phyloP scores from a whole-genome alignment of 176 grass and related monocot genomes.

The Oropetium thomaeum region DNA sequence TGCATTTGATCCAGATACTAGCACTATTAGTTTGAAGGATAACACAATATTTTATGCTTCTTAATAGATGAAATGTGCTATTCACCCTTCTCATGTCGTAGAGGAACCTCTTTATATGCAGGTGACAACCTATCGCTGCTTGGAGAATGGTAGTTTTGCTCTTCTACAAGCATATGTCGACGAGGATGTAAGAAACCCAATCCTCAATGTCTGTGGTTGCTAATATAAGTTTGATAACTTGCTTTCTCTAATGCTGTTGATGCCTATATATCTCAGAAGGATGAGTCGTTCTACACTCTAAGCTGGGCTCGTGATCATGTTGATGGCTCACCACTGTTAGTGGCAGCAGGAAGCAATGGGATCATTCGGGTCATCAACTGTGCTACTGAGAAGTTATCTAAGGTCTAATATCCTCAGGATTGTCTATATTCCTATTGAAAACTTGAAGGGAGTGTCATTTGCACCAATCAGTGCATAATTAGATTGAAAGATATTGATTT shows the following conservation, averaged over 20 bases:
- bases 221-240: constrained; percentile 1
- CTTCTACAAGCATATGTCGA: constrained; percentile 78
- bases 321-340: constrained; percentile 65
- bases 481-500: constrained; percentile 13
- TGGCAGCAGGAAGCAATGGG: constrained; percentile 67
- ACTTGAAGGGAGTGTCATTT: constrained; percentile 9
- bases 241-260: constrained; percentile 27
- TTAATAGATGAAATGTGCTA: background rate
- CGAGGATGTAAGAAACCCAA: constrained; percentile 69
- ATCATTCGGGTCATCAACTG: constrained; percentile 82
- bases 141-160: constrained; percentile 65
- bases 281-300: constrained; percentile 89
- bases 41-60: background rate
- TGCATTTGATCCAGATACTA: background rate
- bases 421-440: background rate
- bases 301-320: constrained; percentile 75
- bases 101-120: constrained; percentile 20
- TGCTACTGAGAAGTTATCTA: constrained; percentile 71
- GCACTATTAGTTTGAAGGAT: background rate
- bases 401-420: constrained; percentile 40
- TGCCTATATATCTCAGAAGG: constrained; percentile 46
- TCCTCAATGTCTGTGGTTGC: background rate
- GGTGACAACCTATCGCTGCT: constrained; percentile 81
- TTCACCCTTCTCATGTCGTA: background rate
- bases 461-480: background rate